These are phyloP conservation scores for Chaetoscypha palmicola DNA, from an alignment of 2,329 filamentous ascomycete genomes.

Conservation along the genomic window DNA sequence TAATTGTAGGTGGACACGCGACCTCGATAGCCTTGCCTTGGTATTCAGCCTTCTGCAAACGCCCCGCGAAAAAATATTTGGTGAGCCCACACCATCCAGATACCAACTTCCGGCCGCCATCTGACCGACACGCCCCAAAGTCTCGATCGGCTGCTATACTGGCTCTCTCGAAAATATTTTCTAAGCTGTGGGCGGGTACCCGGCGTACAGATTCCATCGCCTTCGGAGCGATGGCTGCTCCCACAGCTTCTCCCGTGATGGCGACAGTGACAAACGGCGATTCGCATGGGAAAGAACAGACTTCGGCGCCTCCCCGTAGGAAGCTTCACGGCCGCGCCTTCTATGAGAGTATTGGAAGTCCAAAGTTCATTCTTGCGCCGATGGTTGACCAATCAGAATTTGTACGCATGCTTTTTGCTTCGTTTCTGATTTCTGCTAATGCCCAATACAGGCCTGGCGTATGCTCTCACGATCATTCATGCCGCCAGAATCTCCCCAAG, in stretches of 20 bases:
- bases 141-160: too few species aligned
- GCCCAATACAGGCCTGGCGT: slow-evolving; percentile 73
- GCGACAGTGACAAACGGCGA: slow-evolving; percentile 5
- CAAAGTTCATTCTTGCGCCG: slow-evolving; percentile 83
- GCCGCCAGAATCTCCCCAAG: slow-evolving; percentile 53
- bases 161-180: slow-evolving; percentile 16
- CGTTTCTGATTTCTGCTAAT: not conserved
- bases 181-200: slow-evolving; percentile 28
- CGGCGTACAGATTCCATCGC: slow-evolving; percentile 13
- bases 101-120: too few species aligned
- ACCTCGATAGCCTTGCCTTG: slow-evolving; percentile 17
- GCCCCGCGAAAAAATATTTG: not conserved
- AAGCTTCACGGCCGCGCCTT: slow-evolving; percentile 84
- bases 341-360: slow-evolving; percentile 89
- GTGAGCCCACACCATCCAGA: slow-evolving; percentile 6
- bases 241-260: slow-evolving; percentile 9
- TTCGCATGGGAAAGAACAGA: not conserved
- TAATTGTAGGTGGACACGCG: too few species aligned
- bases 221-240: slow-evolving; percentile 18
- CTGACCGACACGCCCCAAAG: too few species aligned
- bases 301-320: slow-evolving; percentile 3
- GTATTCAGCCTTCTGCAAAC: slow-evolving; percentile 24
- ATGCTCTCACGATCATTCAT: slow-evolving; percentile 93
- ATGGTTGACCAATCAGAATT: slow-evolving; percentile 99
- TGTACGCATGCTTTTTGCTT: slow-evolving; percentile 45